Percentiles rank a stretch among this genome's conserved stretches.
phyloP scores from a whole-genome alignment of 2,329 filamentous ascomycete genomes.

The Chlorencoelia australis region DNA sequence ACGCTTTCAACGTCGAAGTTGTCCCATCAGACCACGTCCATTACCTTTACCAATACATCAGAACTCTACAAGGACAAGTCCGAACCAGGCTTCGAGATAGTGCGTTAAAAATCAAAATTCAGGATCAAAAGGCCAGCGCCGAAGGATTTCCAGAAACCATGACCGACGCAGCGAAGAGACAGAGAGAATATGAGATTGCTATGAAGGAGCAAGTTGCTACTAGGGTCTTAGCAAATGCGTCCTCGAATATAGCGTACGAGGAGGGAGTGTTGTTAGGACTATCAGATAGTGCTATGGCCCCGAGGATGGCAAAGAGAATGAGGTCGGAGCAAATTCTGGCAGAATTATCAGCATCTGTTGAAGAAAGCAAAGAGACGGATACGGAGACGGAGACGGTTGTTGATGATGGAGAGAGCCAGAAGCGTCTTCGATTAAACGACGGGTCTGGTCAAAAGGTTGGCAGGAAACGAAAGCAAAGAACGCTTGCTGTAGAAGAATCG shows the following conservation, averaged over 20 bases:
- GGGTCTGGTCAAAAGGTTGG: slow-evolving; percentile 36
- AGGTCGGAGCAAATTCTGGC: slow-evolving; percentile 48
- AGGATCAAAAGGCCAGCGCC: slow-evolving; percentile 41
- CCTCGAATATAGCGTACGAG: slow-evolving; percentile 22
- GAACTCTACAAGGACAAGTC: slow-evolving; percentile 65
- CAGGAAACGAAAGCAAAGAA: slow-evolving; percentile 36
- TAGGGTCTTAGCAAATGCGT: slow-evolving; percentile 16
- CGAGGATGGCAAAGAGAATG: slow-evolving; percentile 51
- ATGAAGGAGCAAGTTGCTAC: slow-evolving; percentile 23
- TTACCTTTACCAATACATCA: slow-evolving; percentile 66
- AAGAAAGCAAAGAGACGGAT: slow-evolving; percentile 10
- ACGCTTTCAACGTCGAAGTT: slow-evolving; percentile 61
- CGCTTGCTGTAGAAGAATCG: slow-evolving; percentile 17
- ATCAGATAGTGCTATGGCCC: slow-evolving; percentile 41
- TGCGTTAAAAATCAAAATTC: slow-evolving; percentile 50
- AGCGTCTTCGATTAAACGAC: slow-evolving; percentile 36
- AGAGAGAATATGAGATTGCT: slow-evolving; percentile 47
- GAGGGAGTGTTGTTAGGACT: slow-evolving; percentile 26
- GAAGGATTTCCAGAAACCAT: slow-evolving; percentile 40
- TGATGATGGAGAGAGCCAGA: slow-evolving; percentile 27
- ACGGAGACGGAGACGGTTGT: slow-evolving; percentile 3
- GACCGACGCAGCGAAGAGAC: slow-evolving; percentile 37
- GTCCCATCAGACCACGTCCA: slow-evolving; percentile 62
- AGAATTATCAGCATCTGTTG: slow-evolving; percentile 33
- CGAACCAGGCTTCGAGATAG: slow-evolving; percentile 58